Conservation (phyloP, 2,329 filamentous ascomycete genomes). For the Fusarium tricinctum region DNA sequence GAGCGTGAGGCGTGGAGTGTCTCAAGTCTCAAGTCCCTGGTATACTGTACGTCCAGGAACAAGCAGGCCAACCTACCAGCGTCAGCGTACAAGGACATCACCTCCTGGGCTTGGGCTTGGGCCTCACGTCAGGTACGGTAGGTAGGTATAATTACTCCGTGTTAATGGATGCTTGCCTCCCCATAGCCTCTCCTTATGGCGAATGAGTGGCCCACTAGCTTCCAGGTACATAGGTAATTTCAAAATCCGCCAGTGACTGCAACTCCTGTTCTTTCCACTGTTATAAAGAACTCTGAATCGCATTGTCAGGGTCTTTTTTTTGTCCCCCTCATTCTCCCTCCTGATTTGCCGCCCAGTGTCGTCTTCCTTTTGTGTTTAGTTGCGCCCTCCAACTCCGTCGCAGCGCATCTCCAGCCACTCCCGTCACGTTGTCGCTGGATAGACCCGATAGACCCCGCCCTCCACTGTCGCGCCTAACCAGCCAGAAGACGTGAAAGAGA, state of each 20-base stretch:
- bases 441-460: constrained; percentile 50
- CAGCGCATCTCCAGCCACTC: constrained; percentile 48
- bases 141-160: constrained; percentile 39
- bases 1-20: constrained; percentile 39
- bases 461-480: constrained; percentile 49
- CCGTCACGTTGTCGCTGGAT: constrained; percentile 48
- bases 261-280: constrained; percentile 14
- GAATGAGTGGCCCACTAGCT: constrained; percentile 38
- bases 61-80: constrained; percentile 1
- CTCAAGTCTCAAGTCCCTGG: constrained; percentile 42
- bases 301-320: constrained; percentile 6
- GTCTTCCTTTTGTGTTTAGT: constrained; percentile 19
- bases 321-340: constrained; percentile 25
- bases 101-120: constrained; percentile 36
- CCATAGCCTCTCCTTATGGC: constrained; percentile 27
- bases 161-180: constrained; percentile 22
- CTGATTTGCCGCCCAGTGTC: constrained; percentile 35
- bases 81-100: constrained; percentile 21
- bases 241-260: constrained; percentile 18
- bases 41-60: constrained; percentile 9
- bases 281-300: constrained; percentile 22
- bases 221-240: constrained; percentile 45
- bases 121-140: constrained; percentile 17
- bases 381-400: constrained; percentile 37
- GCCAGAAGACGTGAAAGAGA: constrained; percentile 47